These are phyloP conservation scores for Tylopilus cervinicoccineus DNA, from an alignment of 768 basidiomycete species.

Conservation along the genomic window DNA sequence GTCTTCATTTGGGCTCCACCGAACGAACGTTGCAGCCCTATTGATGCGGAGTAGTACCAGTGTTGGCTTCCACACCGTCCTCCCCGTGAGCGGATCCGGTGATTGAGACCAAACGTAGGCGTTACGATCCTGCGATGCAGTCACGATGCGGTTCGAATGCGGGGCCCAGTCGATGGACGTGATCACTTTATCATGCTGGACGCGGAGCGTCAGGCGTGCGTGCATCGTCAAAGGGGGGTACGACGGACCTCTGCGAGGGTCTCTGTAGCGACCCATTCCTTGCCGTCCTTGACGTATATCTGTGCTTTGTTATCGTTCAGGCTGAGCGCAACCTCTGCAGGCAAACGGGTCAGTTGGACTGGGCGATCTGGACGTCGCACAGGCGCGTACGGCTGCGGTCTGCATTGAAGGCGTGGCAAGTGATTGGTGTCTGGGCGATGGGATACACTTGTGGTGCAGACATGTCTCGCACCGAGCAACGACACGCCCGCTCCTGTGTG, in stretches of 20 bases:
- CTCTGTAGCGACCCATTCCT: constrained; percentile 67
- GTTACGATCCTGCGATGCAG: constrained; percentile 97
- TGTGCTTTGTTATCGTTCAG: constrained; percentile 87
- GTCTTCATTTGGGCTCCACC: constrained; percentile 97
- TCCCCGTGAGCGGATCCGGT: constrained; percentile 68
- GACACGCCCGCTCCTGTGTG: not conserved
- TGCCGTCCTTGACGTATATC: constrained; percentile 66
- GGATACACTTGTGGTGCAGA: constrained; percentile 74
- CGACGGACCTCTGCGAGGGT: constrained; percentile 75
- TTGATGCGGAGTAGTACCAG: constrained; percentile 95
- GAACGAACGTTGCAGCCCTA: constrained; percentile 89
- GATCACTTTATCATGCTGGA: constrained; percentile 93
- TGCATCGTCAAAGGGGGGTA: not conserved
- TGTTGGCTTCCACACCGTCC: constrained; percentile 86
- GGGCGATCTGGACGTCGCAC: not conserved
- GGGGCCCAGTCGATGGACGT: constrained; percentile 99
- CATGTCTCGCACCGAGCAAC: constrained; percentile 32
- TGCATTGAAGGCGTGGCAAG: constrained; percentile 86
- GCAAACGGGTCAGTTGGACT: not conserved
- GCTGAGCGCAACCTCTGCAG: constrained; percentile 83
- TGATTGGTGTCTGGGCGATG: constrained; percentile 80
- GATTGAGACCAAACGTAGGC: constrained; percentile 97
- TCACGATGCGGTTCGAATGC: constrained; percentile 94
- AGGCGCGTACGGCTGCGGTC: constrained; percentile 73
- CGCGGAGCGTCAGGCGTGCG: not conserved